Conservation (phyloP, 352 stramenopile genomes). For the Aphanomyces cochlioides region DNA sequence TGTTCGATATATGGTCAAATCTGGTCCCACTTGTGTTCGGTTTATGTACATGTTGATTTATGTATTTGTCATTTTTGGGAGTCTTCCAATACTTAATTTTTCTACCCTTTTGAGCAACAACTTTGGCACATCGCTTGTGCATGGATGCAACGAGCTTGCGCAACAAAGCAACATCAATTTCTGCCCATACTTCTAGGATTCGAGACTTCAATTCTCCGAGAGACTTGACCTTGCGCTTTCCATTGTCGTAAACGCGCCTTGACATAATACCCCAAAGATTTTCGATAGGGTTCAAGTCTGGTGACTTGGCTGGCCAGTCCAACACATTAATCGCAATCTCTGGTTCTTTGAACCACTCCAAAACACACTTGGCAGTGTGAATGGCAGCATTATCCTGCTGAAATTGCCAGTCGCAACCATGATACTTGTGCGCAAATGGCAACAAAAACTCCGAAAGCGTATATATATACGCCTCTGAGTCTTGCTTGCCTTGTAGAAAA, state of each 20-base stretch:
- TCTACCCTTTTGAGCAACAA: too few relatives aligned
- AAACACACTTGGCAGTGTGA: not conserved
- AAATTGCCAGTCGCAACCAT: slow-evolving; percentile 27
- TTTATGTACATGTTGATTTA: too few relatives aligned
- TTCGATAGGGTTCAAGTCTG: slow-evolving; percentile 2
- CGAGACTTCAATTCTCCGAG: not conserved
- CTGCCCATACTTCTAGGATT: not conserved
- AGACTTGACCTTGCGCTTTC: not conserved
- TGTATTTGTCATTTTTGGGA: too few relatives aligned
- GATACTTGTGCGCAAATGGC: not conserved
- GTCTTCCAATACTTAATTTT: too few relatives aligned
- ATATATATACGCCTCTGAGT: slow-evolving; percentile 30
- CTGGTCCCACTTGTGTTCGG: too few relatives aligned
- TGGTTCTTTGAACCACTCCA: not conserved
- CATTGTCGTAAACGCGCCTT: not conserved
- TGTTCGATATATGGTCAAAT: too few relatives aligned
- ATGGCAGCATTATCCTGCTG: slow-evolving; percentile 33
- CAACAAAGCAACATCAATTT: not conserved
- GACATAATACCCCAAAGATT: slow-evolving; percentile 1
- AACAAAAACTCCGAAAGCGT: slow-evolving; percentile 30
- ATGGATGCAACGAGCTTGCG: not conserved
- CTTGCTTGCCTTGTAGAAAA: slow-evolving; percentile 29
- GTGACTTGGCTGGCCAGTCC: not conserved
- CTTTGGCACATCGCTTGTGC: not conserved
- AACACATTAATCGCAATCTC: not conserved